Base-by-base conservation (phyloP, 2,329 filamentous ascomycete species). In the Colletotrichum tropicale region DNA sequence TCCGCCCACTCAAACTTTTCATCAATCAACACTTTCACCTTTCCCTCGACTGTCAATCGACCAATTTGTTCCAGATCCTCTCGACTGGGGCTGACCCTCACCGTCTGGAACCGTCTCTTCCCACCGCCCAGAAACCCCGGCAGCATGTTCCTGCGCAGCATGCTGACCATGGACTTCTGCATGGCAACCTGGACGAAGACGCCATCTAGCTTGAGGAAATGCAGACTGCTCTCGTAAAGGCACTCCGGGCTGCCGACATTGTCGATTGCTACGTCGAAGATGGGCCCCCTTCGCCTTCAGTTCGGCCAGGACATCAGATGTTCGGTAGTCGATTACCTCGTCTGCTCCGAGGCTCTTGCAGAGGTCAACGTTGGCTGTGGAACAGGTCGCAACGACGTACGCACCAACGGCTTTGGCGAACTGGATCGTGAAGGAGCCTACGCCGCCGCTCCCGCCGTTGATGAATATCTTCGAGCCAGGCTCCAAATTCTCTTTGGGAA, bases 171-270 rank as follows among this genome's bases (percentile, higher is more conserved):
- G 1, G 66, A 38, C 0, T 58, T 18, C 75, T 75, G 52, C 80
- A 74, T 69, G 16, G 78, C 55, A 67, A 79, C 70, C 10, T 93
- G 93, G 62, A 95, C 88, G 81, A 94, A 91, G 72, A 94, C 88
- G 79, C 93, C 93, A 62, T 91, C 88, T 18, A 87, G 84, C 74
- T 89, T 87, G 43, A 95, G 85, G 32, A 67, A 75, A 6, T 36
- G 21, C 18, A 43, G 36, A 18, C 55, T 28, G 6, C 65, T 64
- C n/a, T 70, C 78, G 66, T 80, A 82, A 13, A 82, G 74, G 15
- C 28, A 75, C 21, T 71, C 61, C 21, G 62, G 62, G 4, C 16
- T 34, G 3, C 80, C 81, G 8, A 80, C 77, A 32, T 79, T 79
- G 78, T 83, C 82, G 21, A 83, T 65, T 24, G 78, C 78, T 2